Base-by-base conservation (phyloP, 2,329 filamentous ascomycete species). In the Hortaea sp. region DNA sequence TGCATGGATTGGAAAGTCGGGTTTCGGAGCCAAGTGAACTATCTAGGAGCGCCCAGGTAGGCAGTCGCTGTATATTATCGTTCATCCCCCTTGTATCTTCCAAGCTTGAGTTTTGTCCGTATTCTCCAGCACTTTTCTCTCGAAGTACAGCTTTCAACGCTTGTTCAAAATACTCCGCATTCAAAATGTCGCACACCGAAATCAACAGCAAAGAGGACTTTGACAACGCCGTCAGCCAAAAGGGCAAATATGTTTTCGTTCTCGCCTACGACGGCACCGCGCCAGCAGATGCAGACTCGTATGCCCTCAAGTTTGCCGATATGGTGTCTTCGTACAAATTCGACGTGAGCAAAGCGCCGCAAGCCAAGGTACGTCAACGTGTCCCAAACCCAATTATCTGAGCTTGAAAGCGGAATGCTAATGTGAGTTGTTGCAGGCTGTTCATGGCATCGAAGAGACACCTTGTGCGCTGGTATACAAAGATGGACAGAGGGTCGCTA, bases 161-260 rank as follows among this genome's bases (percentile, higher is more conserved):
- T n/a, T n/a, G 31, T 34, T n/a, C 7, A 34, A 34, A 3, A 9
- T 35, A 9, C 2, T 35, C 32, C 7, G 10, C 37, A 35, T 9
- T 20, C 37, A 39, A n/a, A 3, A 39, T 39, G 37, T 13, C 37
- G 11, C 55, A 61, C 53, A 53, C 46, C 35, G 56, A 60, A 44
- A 51, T 63, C 48, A 54, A 47, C 50, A 58, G 55, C 53, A 57
- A 59, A 43, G 56, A 51, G 20, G 60, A 61, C 42, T 61, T 62
- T 48, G 53, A 58, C 34, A 45, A 54, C 32, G 58, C 60, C 38
- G 46, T 63, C 46, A 47, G 49, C 20, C 60, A 53, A 41, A 30
- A 56, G 50, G 60, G 50, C 51, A 59, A 60, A 43, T 60, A 59
- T 44, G 60, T 63, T 46, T 53, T 63, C 49, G 57, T 63, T 51